phyloP scores from a whole-genome alignment of 2,329 filamentous ascomycete genomes.

The Scytalidium lignicola region DNA sequence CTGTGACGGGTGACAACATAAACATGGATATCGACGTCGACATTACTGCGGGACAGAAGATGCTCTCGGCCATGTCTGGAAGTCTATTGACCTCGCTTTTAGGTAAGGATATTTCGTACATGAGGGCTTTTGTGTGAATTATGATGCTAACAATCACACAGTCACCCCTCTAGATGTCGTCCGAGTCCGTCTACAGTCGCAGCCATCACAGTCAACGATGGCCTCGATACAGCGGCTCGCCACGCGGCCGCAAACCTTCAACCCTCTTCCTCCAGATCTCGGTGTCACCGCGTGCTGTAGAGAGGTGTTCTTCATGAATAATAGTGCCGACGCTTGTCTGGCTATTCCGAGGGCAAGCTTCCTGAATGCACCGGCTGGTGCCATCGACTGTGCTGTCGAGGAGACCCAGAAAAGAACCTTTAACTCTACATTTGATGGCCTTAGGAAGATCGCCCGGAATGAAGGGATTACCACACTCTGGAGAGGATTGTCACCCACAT shows the following conservation, averaged over 20 bases:
- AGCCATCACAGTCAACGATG: constrained; percentile 49
- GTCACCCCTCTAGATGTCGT: constrained; percentile 97
- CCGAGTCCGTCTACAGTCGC: constrained; percentile 88
- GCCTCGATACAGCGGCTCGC: constrained; percentile 50
- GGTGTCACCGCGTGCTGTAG: constrained; percentile 93
- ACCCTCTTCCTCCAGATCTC: constrained; percentile 67
- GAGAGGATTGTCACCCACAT: constrained; percentile 88
- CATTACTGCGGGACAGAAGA: constrained; percentile 82
- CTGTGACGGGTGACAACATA: constrained; percentile 16
- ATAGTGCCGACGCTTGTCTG: constrained; percentile 60
- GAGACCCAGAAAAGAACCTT: constrained; percentile 79
- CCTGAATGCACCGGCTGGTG: constrained; percentile 33
- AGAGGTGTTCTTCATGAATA: constrained; percentile 94
- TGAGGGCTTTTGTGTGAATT: too few relatives aligned
- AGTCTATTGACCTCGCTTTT: constrained; percentile 86
- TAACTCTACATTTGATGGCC: constrained; percentile 84
- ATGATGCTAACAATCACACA: constrained; percentile 29
- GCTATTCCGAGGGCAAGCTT: constrained; percentile 24
- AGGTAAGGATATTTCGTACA: too few relatives aligned
- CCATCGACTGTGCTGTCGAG: constrained; percentile 73
- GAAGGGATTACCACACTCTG: constrained; percentile 84
- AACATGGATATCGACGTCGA: constrained; percentile 45
- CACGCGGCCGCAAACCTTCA: constrained; percentile 32
- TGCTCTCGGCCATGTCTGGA: constrained; percentile 88
- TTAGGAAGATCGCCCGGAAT: constrained; percentile 91